Percentiles rank a stretch among this genome's conserved stretches.
These are phyloP conservation scores for Vaccinium darrowii DNA, from an alignment of 148 eudicot genomes.

Conservation along the genomic window DNA sequence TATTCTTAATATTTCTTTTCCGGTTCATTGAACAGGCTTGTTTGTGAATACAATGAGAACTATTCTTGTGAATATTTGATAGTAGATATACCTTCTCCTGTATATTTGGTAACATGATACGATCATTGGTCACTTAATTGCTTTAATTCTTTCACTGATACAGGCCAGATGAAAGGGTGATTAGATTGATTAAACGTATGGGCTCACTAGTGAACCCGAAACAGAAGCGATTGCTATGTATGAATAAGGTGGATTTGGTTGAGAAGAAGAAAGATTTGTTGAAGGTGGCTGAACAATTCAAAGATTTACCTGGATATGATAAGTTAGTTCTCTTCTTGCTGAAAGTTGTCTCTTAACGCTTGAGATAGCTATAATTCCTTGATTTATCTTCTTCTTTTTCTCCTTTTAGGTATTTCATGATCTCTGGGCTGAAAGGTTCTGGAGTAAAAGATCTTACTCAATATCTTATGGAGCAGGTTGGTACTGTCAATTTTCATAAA, in stretches of 20 bases:
- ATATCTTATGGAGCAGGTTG: constrained; percentile 78
- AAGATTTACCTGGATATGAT: constrained; percentile 40
- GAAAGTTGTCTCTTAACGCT: not conserved
- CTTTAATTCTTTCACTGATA: constrained; percentile 10
- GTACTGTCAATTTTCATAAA: constrained; percentile 4
- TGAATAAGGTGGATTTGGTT: constrained; percentile 94
- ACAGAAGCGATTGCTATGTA: constrained; percentile 84
- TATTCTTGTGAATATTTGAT: not conserved
- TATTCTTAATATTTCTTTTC: not conserved
- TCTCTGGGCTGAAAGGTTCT: constrained; percentile 89
- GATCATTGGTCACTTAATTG: not conserved
- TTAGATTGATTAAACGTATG: constrained; percentile 72
- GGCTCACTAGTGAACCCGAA: constrained; percentile 56
- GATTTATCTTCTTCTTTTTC: constrained; percentile 7
- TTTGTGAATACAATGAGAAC: not conserved
- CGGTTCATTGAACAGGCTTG: constrained; percentile 38
- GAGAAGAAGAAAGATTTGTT: constrained; percentile 83
- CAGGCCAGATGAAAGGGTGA: constrained; percentile 92
- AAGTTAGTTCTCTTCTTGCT: constrained; percentile 4
- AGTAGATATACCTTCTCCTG: not conserved
- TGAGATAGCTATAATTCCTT: not conserved
- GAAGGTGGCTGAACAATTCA: constrained; percentile 74
- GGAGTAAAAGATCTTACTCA: constrained; percentile 80
- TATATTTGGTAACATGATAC: not conserved
- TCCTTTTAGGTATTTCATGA: constrained; percentile 64